Evolutionary conservation across 2,329 filamentous ascomycete species (phyloP).

Genomic region (Fusarium sambucinum): DNA sequence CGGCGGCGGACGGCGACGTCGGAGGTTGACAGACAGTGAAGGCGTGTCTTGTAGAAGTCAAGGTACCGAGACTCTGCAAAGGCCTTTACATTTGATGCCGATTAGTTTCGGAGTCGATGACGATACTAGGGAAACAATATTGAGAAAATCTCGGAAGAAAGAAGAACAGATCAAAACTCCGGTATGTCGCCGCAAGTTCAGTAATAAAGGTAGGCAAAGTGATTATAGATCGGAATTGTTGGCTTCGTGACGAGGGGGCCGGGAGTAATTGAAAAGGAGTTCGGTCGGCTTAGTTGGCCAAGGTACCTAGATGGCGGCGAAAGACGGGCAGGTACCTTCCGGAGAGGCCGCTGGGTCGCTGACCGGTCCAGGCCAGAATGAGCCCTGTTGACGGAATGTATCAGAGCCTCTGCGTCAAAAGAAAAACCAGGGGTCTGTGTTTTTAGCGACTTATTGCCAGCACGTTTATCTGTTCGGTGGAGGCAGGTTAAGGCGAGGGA

Average conservation of each 20-base stretch:
- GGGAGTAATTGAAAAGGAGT: slow-evolving; percentile 34
- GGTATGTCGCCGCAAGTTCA: slow-evolving; percentile 12
- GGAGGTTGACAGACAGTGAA: slow-evolving; percentile 26
- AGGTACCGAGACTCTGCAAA: slow-evolving; percentile 12
- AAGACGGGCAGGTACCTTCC: slow-evolving; percentile 39
- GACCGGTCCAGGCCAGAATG: slow-evolving; percentile 40
- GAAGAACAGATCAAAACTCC: slow-evolving; percentile 16
- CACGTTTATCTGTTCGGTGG: slow-evolving; percentile 36
- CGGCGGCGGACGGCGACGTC: slow-evolving; percentile 29
- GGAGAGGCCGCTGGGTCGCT: slow-evolving; percentile 39
- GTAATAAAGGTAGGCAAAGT: slow-evolving; percentile 7
- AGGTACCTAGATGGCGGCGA: slow-evolving; percentile 31
- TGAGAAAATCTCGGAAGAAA: slow-evolving; percentile 6
- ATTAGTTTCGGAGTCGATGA: slow-evolving; percentile 32
- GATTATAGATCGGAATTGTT: slow-evolving; percentile 2
- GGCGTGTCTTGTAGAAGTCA: slow-evolving; percentile 25
- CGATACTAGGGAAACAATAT: slow-evolving; percentile 9
- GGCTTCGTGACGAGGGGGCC: slow-evolving; percentile 20
- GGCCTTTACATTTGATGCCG: slow-evolving; percentile 21
- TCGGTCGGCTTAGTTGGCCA: slow-evolving; percentile 20
- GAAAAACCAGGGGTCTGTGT: slow-evolving; percentile 17
- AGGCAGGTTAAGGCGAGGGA: slow-evolving; percentile 18
- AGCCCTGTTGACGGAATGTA: slow-evolving; percentile 38
- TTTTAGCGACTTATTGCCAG: slow-evolving; percentile 29
- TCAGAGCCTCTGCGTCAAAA: slow-evolving; percentile 34